Base-by-base conservation (phyloP, 2,329 filamentous ascomycete species). In the Verticillium klebahnii region DNA sequence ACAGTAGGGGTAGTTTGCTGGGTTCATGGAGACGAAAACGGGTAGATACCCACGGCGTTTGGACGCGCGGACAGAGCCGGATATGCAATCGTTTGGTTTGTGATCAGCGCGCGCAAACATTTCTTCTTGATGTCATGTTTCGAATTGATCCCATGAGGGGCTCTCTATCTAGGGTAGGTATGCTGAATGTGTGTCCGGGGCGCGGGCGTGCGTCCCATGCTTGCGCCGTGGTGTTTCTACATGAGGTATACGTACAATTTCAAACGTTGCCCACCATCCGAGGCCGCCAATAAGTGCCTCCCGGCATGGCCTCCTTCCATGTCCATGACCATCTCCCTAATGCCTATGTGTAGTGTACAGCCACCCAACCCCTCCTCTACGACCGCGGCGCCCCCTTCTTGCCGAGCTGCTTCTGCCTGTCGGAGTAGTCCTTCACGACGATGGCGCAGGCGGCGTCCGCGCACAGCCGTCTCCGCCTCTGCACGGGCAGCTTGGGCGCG, bases 391-490 rank as follows among this genome's bases (percentile, higher is more conserved):
- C 61, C 60, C 40, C 67, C 63, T 83, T 62, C 39, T 60, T 83
- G 36, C 73, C 75, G 69, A 86, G 84, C 0, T 83, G 79, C 79
- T 87, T 87, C 73, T 88, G 85, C 67, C 78, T 77, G 7, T 88
- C 80, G 29, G 82, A 80, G 70, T 84, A 99, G 68, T 99, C 92
- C 74, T 88, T 89, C 63, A 98, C 89, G 60, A 95, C 80, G 62
- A 98, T 79, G 6, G 90, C 85, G 76, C 95, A 99, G 65, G 82
- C 85, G n/a, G 93, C 85, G 72, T 99, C 94, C 67, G 91, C 82
- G 75, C 95, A 99, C 60, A 99, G 80, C 64, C 89, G 85, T 78
- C 87, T 93, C 71, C 91, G 84, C 68, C 93, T 85, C 70, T 87
- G 81, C 2, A 82, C 74, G 6, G 93, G 90, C 72, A 99, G 77